Conservation (phyloP, 2,329 filamentous ascomycete genomes). For the Claviceps quebecensis region DNA sequence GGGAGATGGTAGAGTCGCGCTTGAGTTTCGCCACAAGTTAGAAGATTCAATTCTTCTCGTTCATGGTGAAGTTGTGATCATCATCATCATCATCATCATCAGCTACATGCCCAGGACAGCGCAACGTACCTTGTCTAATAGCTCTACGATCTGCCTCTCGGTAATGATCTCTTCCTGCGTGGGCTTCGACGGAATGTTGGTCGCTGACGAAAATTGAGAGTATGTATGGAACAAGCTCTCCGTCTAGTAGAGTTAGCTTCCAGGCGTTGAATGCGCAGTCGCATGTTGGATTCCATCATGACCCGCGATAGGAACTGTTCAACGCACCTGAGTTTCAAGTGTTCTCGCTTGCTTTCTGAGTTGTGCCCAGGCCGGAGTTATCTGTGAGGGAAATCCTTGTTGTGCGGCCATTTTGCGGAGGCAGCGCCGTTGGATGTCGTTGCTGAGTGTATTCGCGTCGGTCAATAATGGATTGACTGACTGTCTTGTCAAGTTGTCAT, state of each 20-base stretch:
- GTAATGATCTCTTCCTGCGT: slow-evolving; percentile 71
- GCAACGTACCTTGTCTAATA: slow-evolving; percentile 53
- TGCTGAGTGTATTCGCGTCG: background rate
- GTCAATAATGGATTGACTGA: no score
- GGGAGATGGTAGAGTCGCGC: slow-evolving; percentile 68
- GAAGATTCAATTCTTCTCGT: background rate
- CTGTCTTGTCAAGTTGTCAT: background rate
- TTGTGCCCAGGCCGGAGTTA: slow-evolving; percentile 71
- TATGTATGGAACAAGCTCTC: slow-evolving; percentile 74
- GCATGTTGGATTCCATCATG: background rate
- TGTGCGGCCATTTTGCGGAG: slow-evolving; percentile 30
- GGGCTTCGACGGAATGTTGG: slow-evolving; percentile 68
- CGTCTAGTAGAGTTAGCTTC: slow-evolving; percentile 41
- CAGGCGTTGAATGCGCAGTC: background rate
- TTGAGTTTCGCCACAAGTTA: slow-evolving; percentile 30
- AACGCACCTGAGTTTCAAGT: slow-evolving; percentile 71
- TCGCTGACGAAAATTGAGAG: slow-evolving; percentile 73
- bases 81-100: background rate
- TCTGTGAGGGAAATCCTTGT: slow-evolving; percentile 16
- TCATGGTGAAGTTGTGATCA: background rate
- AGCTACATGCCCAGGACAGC: background rate
- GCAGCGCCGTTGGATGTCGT: background rate
- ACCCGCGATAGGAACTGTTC: background rate
- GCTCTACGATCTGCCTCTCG: slow-evolving; percentile 69
- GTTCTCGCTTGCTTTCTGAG: slow-evolving; percentile 82